Conservation (phyloP, 1,284 basidiomycete species). For the Melampsora occidentalis region DNA sequence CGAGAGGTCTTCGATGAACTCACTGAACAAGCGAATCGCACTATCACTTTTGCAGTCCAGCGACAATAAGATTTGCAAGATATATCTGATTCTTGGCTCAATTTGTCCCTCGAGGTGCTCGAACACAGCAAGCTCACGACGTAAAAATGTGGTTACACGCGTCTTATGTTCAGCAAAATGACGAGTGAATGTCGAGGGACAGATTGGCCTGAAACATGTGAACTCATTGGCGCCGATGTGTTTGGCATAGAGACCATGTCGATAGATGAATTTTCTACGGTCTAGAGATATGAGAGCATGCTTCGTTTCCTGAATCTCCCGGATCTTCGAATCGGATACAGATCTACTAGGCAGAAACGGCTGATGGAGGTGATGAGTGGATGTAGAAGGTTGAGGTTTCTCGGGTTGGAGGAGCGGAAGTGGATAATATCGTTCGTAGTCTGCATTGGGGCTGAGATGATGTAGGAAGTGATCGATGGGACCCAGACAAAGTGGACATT, state of each 20-base stretch:
- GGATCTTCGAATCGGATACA: background rate
- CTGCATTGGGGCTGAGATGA: constrained; percentile 6
- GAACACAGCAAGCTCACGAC: constrained; percentile 24
- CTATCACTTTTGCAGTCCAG: constrained; percentile 25
- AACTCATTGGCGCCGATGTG: constrained; percentile 27
- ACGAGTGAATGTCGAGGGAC: background rate
- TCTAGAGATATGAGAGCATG: constrained; percentile 8
- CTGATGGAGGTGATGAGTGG: background rate
- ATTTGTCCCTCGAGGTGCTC: background rate
- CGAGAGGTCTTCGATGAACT: constrained; percentile 10
- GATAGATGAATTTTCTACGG: constrained; percentile 26
- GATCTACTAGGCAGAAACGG: background rate
- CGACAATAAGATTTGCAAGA: constrained; percentile 12
- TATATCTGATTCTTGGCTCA: constrained; percentile 14
- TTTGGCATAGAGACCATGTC: constrained; percentile 30
- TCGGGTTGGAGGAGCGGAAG: constrained; percentile 12
- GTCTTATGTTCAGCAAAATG: constrained; percentile 1
- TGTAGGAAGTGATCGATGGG: constrained; percentile 24
- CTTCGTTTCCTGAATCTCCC: background rate
- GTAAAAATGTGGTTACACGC: constrained; percentile 15
- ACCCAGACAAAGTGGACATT: constrained; percentile 20
- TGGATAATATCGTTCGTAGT: constrained; percentile 20
- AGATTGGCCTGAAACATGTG: constrained; percentile 20
- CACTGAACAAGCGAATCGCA: constrained; percentile 25
- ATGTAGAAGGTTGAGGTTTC: background rate